Evolutionary conservation across 768 basidiomycete species (phyloP), one percentile per base, ranked within the genome.

Genomic region (Xerocomellus dryophilus): DNA sequence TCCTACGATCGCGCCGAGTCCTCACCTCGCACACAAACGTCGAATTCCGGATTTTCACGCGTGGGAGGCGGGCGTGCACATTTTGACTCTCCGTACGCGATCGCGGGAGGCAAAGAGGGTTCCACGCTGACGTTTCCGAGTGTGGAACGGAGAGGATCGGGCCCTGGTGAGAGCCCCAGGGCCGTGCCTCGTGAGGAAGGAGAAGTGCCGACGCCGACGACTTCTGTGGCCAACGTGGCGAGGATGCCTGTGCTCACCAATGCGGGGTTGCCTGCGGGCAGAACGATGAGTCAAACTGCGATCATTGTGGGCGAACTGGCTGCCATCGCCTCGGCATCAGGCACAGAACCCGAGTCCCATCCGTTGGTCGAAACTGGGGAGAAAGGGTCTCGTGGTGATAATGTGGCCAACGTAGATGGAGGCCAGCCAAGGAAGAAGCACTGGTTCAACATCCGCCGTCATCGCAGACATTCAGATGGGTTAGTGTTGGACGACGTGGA

Each of bases 11-110:
- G 63, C 25, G 18, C 61, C 14, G 67, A 66, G 49, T 63, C 59
- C 39, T 60, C 57, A 47, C 71, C 67, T 32, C 58, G 62, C 49
- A 55, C 72, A 15, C 70, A 63, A 48, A 57, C 63, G 11, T 66
- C 66, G 12, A 59, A 70, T 7, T 81, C 87, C 18, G 92, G 92
- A 3, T 97, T 98, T 73, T 82, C 90, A 5, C 80, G 93, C 44
- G 81, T 98, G 2, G 87, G 90, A 14, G 95, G 95, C 12, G 94
- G 95, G 29, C 78, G 86, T 38, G 89, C 95, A 2, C 86, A 93
- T 62, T 89, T 85, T 46, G 87, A 93, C 51, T 74, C 86, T 9
- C 94, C 94, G 0, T 97, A 94, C 67, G 86, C 90, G 1, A 90
- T 91, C 48, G 72, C 80, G 12, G 69, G 76, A 15, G 62, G 66